phyloP scores from a whole-genome alignment of 140 eudicot genomes.

The Eryngium alpinum region DNA sequence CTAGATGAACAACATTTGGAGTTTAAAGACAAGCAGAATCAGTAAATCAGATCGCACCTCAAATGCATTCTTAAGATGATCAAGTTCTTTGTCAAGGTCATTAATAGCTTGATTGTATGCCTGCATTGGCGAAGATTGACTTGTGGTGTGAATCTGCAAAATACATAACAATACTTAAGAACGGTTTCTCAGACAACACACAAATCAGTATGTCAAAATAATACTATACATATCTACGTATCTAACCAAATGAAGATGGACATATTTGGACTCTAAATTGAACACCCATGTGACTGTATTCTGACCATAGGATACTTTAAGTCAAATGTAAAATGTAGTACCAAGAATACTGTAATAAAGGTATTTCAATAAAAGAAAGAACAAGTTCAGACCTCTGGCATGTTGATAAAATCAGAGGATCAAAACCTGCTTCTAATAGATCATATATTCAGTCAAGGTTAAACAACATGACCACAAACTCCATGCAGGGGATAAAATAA shows the following conservation, averaged over 20 bases:
- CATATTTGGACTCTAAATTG: too few relatives aligned
- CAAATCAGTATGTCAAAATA: not conserved
- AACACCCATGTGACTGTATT: too few relatives aligned
- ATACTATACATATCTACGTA: not conserved
- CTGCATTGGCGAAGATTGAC: conserved; percentile 96
- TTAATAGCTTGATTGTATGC: conserved; percentile 92
- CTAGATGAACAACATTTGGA: conserved; percentile 3
- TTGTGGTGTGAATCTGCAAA: conserved; percentile 78
- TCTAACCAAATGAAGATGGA: not conserved
- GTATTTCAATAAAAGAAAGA: too few relatives aligned
- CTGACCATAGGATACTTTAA: too few relatives aligned
- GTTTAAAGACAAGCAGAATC: not conserved
- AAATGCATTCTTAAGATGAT: conserved; percentile 77
- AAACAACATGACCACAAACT: too few relatives aligned
- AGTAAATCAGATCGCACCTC: conserved; percentile 43
- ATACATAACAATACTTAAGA: conserved; percentile 5
- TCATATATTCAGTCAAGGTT: too few relatives aligned
- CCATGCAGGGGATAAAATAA: too few relatives aligned
- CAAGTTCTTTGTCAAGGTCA: conserved; percentile 93
- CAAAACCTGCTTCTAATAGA: too few relatives aligned
- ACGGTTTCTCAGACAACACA: not conserved
- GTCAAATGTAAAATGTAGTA: too few relatives aligned
- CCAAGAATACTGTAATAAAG: too few relatives aligned
- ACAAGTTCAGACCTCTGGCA: too few relatives aligned
- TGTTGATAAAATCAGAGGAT: too few relatives aligned